Percentiles rank a stretch among this genome's conserved stretches.
Conservation (phyloP, 2,329 filamentous ascomycete genomes). For the Colletotrichum spaethianum region DNA sequence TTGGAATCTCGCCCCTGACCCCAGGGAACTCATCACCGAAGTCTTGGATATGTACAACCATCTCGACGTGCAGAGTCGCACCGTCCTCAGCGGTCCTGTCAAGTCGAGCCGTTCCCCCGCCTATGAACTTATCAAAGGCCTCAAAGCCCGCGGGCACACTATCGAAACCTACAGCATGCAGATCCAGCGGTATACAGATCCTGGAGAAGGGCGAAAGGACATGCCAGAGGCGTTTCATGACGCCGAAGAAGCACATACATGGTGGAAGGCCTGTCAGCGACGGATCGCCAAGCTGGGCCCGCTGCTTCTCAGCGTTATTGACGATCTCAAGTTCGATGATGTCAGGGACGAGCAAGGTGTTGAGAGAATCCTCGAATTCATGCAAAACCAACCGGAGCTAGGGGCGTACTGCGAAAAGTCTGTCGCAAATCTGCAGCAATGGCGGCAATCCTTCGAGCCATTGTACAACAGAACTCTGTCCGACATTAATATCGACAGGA, state of each 20-base stretch:
- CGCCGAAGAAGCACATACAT: conserved; percentile 54
- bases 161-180: conserved; percentile 40
- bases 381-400: conserved; percentile 33
- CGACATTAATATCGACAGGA: conserved; percentile 46
- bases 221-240: conserved; percentile 51
- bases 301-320: conserved; percentile 24
- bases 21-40: conserved; percentile 35
- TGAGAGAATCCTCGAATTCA: conserved; percentile 11
- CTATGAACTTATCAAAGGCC: conserved; percentile 29
- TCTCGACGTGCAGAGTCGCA: conserved; percentile 39
- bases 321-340: conserved; percentile 36
- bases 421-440: conserved; percentile 50
- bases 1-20: conserved; percentile 38
- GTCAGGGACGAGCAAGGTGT: conserved; percentile 31
- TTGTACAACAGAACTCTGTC: conserved; percentile 50
- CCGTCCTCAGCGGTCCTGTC: conserved; percentile 28
- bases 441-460: conserved; percentile 56
- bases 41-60: conserved; percentile 36
- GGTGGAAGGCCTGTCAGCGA: conserved; percentile 56
- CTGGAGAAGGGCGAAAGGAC: conserved; percentile 45
- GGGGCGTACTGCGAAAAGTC: conserved; percentile 29
- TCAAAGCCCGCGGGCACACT: conserved; percentile 30
- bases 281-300: conserved; percentile 50
- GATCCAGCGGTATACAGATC: conserved; percentile 34
- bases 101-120: conserved; percentile 25